These are phyloP conservation scores for Dryas integrifolia DNA, from an alignment of 331 rosid genomes.

Conservation along the genomic window DNA sequence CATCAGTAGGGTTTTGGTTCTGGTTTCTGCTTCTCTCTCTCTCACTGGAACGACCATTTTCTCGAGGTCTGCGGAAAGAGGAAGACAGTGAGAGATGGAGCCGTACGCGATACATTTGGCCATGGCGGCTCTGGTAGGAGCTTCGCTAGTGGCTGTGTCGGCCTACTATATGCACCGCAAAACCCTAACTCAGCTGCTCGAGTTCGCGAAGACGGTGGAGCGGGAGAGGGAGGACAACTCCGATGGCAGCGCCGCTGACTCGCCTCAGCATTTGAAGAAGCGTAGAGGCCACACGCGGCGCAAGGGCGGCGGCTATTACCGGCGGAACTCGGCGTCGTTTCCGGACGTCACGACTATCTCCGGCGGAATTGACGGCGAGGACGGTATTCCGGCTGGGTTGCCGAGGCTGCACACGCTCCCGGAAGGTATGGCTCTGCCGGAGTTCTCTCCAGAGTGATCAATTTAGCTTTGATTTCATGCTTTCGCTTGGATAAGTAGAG, in stretches of 20 bases:
- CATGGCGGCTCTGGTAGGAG: conserved; percentile 92
- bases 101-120: conserved; percentile 78
- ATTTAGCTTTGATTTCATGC: conserved; percentile 13
- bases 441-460: conserved; percentile 26
- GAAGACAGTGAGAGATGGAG: conserved; percentile 49
- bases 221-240: conserved; percentile 38
- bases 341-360: conserved; percentile 74
- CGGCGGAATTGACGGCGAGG: conserved; percentile 48
- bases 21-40: neutral
- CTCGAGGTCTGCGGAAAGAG: conserved; percentile 3
- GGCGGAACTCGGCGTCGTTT: conserved; percentile 60
- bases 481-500: neutral
- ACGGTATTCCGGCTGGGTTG: conserved; percentile 78
- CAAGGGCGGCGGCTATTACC: conserved; percentile 38
- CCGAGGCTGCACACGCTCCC: conserved; percentile 83
- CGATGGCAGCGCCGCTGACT: conserved; percentile 34
- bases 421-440: conserved; percentile 59
- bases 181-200: conserved; percentile 80
- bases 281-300: conserved; percentile 43
- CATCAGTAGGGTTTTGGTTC: conserved; percentile 54
- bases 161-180: conserved; percentile 91
- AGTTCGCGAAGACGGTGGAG: conserved; percentile 84
- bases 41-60: neutral
- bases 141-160: conserved; percentile 83
- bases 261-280: conserved; percentile 54